Base-by-base conservation (phyloP, 2,329 filamentous ascomycete species). In the Penicillium hesseltinei region DNA sequence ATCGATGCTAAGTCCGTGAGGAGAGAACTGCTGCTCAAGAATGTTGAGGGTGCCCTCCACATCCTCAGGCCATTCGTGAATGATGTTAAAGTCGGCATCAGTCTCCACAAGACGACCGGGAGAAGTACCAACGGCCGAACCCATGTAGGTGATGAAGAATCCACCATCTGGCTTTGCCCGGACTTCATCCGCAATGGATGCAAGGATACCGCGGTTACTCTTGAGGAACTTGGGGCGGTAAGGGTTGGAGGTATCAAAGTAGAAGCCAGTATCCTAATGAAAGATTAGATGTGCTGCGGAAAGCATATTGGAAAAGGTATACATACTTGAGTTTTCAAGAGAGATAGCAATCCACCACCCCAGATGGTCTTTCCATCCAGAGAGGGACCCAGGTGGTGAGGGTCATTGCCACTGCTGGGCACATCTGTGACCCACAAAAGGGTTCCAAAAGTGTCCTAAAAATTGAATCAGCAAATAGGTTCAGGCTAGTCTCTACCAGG, bases 101-200 rank as follows among this genome's bases (percentile, higher is more conserved):
- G 83, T 87, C 75, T 87, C 84, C 42, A 87, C 76, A 0, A 87
- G 78, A 35, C 83, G 82, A 6, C 84, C 84, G 0, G 83, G 84
- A 0, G 80, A 79, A 9, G 82, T 85, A 17, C 84, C 84, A 0
- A 81, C 75, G 6, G 84, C 83, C 58, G 77, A 84, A 17, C 83
- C 82, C 83, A 85, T 84, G 70, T 84, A 85, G 3, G 83, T 85
- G 63, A 85, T 82, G 68, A 83, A 84, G 72, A 85, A 85, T 0
- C 83, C 82, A 61, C 70, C 84, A 25, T 84, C 84, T 11, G 84
- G 84, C 72, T 86, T 86, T 46, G 84, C 83, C 17, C 83, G 81
- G 64, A 87, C 83, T 73, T 87, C 84, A 68, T 87, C 84, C 0
- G 80, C 79, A 61, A 87, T 85, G 39, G 84, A 86, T 7, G 79